Percentiles rank a stretch among this genome's conserved stretches.
Conservation (phyloP, 148 eudicot species). For the Gaultheria prostrata region DNA sequence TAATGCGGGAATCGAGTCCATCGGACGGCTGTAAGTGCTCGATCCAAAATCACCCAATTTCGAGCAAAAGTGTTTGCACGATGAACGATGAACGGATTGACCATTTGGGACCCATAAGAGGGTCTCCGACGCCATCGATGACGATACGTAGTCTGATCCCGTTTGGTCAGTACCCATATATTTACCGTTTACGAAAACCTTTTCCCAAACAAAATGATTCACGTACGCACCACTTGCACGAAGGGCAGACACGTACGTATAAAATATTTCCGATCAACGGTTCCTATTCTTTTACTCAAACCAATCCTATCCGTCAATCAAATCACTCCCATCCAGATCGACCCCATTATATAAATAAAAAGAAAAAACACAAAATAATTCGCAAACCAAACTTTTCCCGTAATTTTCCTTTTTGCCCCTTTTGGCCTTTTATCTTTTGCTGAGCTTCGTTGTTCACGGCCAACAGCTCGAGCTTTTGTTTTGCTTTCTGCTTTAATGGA, state of each 20-base stretch:
- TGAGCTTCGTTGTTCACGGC: constrained; percentile 26
- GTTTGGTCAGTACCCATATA: too few relatives aligned
- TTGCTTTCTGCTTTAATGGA: constrained; percentile 55
- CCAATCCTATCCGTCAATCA: constrained; percentile 28
- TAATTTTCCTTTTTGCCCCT: constrained; percentile 23
- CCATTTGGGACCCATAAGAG: too few relatives aligned
- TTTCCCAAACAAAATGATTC: constrained; percentile 8
- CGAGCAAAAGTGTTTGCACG: too few relatives aligned
- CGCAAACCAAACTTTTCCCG: neutral
- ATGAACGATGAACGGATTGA: too few relatives aligned
- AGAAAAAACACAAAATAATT: neutral
- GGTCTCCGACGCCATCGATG: too few relatives aligned
- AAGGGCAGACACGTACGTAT: neutral
- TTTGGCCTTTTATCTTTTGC: constrained; percentile 21
- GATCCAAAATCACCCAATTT: too few relatives aligned
- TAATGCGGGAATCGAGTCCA: too few relatives aligned
- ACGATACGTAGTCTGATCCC: too few relatives aligned
- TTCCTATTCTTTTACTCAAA: neutral
- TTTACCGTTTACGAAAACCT: too few relatives aligned
- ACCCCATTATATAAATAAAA: neutral
- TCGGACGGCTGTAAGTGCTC: too few relatives aligned
- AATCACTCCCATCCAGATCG: constrained; percentile 5
- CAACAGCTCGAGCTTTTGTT: constrained; percentile 32
- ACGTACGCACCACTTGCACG: neutral
- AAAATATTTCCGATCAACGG: constrained; percentile 19